Conservation (phyloP, 1,284 basidiomycete species). For the Ganoderma lingzhi region DNA sequence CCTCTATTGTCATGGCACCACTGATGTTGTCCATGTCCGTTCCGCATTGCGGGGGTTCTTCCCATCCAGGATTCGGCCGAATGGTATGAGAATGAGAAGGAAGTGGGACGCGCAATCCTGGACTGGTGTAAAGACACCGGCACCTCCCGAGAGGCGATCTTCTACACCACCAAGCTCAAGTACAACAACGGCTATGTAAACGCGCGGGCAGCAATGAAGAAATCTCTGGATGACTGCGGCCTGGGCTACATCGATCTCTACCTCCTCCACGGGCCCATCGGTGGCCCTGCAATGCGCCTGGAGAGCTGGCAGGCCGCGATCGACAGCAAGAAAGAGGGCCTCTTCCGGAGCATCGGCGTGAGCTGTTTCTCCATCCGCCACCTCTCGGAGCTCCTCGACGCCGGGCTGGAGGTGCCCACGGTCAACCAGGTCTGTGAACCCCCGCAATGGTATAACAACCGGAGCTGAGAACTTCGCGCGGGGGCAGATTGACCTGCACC, state of each 20-base stretch:
- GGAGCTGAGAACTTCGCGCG: neutral
- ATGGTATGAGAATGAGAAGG: constrained; percentile 78
- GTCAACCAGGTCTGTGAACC: constrained; percentile 68
- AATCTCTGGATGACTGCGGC: constrained; percentile 60
- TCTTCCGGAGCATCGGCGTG: constrained; percentile 72
- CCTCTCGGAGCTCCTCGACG: constrained; percentile 64
- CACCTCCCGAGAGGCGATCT: constrained; percentile 64
- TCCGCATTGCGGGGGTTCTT: neutral
- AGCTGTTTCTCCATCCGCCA: constrained; percentile 77
- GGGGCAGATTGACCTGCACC: constrained; percentile 70
- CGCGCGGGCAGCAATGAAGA: constrained; percentile 58
- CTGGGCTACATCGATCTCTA: constrained; percentile 74
- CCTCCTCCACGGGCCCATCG: constrained; percentile 72
- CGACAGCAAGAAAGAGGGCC: constrained; percentile 66
- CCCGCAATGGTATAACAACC: neutral
- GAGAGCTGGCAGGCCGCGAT: constrained; percentile 66
- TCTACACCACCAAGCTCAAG: constrained; percentile 77
- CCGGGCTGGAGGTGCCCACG: constrained; percentile 59
- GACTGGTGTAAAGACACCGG: constrained; percentile 58
- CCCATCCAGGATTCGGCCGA: constrained; percentile 57
- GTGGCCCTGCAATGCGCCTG: constrained; percentile 56
- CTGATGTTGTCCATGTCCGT: constrained; percentile 10
- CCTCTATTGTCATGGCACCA: neutral
- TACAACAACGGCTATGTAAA: constrained; percentile 61
- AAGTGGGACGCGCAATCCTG: constrained; percentile 66